Percentiles rank a stretch among this genome's conserved stretches.
These are phyloP conservation scores for Nakaseomyces delphensis DNA, from an alignment of 1,139 yeast genomes.

Conservation along the genomic window DNA sequence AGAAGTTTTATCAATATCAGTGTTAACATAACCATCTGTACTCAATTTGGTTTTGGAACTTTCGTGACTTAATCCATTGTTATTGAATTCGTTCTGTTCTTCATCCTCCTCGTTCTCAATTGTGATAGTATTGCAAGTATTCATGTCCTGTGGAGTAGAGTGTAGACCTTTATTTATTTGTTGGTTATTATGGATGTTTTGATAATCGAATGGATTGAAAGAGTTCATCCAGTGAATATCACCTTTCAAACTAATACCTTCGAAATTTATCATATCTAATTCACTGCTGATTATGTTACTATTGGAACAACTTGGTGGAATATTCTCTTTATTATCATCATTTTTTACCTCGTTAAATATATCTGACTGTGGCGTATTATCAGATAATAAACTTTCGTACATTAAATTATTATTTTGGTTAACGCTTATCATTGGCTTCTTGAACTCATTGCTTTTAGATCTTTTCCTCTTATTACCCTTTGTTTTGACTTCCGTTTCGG, in stretches of 20 bases:
- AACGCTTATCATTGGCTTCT: not conserved
- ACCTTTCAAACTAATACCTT: constrained; percentile 14
- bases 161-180: constrained; percentile 12
- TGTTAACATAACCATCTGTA: constrained; percentile 8
- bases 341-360: not conserved
- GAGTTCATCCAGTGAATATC: constrained; percentile 24
- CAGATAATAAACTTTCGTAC: not conserved
- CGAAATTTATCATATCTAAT: constrained; percentile 17
- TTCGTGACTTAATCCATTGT: not conserved
- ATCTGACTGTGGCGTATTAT: not conserved
- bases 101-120: constrained; percentile 27
- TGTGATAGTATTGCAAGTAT: constrained; percentile 35
- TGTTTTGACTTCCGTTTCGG: not conserved
- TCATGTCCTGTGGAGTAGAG: constrained; percentile 37
- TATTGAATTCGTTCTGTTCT: constrained; percentile 6
- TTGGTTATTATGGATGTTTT: constrained; percentile 8
- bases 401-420: not conserved
- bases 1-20: constrained; percentile 28
- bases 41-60: constrained; percentile 5
- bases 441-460: constrained; percentile 5
- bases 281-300: constrained; percentile 9
- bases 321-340: constrained; percentile 23
- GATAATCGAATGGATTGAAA: constrained; percentile 17
- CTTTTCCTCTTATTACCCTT: constrained; percentile 6
- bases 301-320: constrained; percentile 20